Percentiles rank a stretch among this genome's conserved stretches.
Evolutionary conservation across 73 alveolate species (phyloP).

Genomic region (Symbiodinium natans): DNA sequence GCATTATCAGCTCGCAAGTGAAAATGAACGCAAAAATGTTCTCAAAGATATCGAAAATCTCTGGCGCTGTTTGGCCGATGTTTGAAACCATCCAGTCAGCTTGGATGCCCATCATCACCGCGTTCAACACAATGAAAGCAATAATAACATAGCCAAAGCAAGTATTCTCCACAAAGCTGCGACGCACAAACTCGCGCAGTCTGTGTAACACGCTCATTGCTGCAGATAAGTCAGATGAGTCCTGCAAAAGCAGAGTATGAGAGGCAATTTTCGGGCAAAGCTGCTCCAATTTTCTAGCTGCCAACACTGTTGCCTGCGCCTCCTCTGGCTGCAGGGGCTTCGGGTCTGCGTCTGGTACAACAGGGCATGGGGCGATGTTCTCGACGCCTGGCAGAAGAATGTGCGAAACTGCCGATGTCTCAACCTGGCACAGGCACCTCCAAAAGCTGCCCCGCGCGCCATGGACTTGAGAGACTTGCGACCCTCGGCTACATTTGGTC

Average conservation of each 20-base stretch:
- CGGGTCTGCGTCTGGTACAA: background rate
- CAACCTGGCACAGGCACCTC: background rate
- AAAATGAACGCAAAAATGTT: conserved; percentile 48
- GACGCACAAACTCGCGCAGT: conserved; percentile 24
- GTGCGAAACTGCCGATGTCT: background rate
- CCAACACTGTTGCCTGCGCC: too few relatives aligned
- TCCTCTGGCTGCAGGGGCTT: background rate
- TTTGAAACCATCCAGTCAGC: conserved; percentile 85
- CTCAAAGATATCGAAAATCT: conserved; percentile 17
- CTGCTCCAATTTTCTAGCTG: too few relatives aligned
- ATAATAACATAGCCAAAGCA: conserved; percentile 38
- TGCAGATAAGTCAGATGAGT: background rate
- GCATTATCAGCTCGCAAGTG: conserved; percentile 72
- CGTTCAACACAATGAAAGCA: conserved; percentile 49
- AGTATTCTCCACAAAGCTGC: conserved; percentile 69
- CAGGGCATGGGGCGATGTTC: background rate
- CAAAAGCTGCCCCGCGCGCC: background rate
- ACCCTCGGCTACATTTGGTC: background rate
- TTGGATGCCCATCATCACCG: conserved; percentile 90
- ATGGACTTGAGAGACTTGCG: background rate
- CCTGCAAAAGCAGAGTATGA: background rate
- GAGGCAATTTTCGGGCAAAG: too few relatives aligned
- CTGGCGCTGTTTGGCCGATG: conserved; percentile 30
- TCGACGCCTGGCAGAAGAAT: background rate
- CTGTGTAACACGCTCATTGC: background rate